phyloP scores from a whole-genome alignment of 2,329 filamentous ascomycete genomes.

The Aspergillaceae sp. region DNA sequence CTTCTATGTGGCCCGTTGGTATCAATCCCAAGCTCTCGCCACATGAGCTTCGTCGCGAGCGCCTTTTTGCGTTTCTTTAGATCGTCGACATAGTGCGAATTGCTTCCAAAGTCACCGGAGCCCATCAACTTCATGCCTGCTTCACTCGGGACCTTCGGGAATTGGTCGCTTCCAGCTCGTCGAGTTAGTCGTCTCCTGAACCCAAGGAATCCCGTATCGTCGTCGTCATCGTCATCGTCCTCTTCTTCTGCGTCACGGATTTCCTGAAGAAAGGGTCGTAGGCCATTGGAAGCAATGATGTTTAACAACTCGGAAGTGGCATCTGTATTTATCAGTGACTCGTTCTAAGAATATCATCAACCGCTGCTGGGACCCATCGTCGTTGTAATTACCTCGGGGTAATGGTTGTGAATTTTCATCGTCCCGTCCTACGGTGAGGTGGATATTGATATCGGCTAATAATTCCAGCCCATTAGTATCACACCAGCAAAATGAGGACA shows the following conservation, averaged over 20 bases:
- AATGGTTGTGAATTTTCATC: too few species aligned
- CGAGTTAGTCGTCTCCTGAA: slow-evolving; percentile 42
- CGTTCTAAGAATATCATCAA: background rate
- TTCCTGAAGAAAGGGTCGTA: slow-evolving; percentile 44
- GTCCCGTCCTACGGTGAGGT: slow-evolving; percentile 9
- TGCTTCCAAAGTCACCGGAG: slow-evolving; percentile 69
- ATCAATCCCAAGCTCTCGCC: slow-evolving; percentile 70
- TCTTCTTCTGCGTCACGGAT: slow-evolving; percentile 21
- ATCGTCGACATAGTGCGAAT: slow-evolving; percentile 47
- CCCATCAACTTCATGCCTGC: slow-evolving; percentile 71
- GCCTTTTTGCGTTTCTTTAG: slow-evolving; percentile 49
- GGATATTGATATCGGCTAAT: slow-evolving; percentile 16
- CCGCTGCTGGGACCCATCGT: too few species aligned
- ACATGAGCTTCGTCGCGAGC: slow-evolving; percentile 63
- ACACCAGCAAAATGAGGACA: too few species aligned
- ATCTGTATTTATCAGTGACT: slow-evolving; percentile 16
- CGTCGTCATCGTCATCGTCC: slow-evolving; percentile 23
- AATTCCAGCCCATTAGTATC: too few species aligned
- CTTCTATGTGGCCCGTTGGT: slow-evolving; percentile 49
- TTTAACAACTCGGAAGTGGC: slow-evolving; percentile 42
- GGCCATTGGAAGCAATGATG: slow-evolving; percentile 45
- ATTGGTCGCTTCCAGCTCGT: slow-evolving; percentile 42
- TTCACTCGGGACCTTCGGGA: slow-evolving; percentile 77
- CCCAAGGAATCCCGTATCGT: slow-evolving; percentile 24
- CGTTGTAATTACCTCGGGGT: background rate